Base-by-base conservation (phyloP, 228 moss, liverwort and hornwort genomes). In the Sphagnum fallax region DNA sequence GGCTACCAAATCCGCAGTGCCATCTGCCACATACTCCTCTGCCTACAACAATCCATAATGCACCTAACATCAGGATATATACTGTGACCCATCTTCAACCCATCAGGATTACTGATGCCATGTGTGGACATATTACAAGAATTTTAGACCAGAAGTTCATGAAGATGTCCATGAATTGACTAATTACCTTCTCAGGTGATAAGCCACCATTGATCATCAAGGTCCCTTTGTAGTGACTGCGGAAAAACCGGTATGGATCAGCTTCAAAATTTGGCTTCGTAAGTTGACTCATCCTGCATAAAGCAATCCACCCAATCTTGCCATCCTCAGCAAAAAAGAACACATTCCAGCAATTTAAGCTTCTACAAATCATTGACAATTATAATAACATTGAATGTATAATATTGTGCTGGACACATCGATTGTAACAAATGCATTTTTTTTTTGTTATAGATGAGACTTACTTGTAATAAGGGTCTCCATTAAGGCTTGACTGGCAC, bases 131-230 rank as follows among this genome's bases (percentile, higher is more conserved):
- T 32, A 32, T 32, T 32, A 49, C 18, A 6, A 47, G 49, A 16
- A 5, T 11, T 13, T 13, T 51, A 14, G n/a, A 16, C 16, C 60
- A 16, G 51, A 10, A 64, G 47, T 10, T 6, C 65, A 65, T 18
- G 47, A 32, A 32, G 32, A 32, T 32, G 32, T 32, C 51, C 67
- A 52, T 16, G 14, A 51, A 9, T 50, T 49, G 6, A 48, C 3
- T 48, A 69, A 14, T 11, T 63, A 87, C 90, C 80, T 87, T 78
- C 63, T 84, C 82, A 51, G 90, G 81, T 57, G 75, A 64, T 48
- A 90, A 32, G 18, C 70, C 87, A 53, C 90, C 90, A 50, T 90
- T 90, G 69, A 90, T 83, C 67, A 82, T 77, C 49, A 87, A 58
- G 48, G 70, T 77, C 8, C 90, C 90, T 61, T 90, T 90, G 74